Conservation (phyloP, 331 rosid genomes). For the Malus hybrid region DNA sequence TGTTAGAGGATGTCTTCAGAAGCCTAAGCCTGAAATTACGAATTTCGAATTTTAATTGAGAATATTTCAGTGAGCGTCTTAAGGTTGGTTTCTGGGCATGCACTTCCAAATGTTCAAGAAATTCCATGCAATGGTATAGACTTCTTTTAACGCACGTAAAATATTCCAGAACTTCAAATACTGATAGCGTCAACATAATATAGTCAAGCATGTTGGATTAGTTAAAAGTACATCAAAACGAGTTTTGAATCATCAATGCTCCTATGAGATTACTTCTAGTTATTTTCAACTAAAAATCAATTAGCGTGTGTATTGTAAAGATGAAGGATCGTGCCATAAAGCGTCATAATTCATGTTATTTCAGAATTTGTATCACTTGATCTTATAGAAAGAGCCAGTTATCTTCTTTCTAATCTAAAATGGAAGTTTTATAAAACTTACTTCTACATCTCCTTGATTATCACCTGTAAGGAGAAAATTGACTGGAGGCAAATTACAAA, state of each 20-base stretch:
- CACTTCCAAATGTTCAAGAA: too few relatives aligned
- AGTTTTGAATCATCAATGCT: not conserved
- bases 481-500: not conserved
- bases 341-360: not conserved
- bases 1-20: not conserved
- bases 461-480: not conserved
- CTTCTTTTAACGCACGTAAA: too few relatives aligned
- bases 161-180: too few relatives aligned
- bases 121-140: too few relatives aligned
- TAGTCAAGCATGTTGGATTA: not conserved
- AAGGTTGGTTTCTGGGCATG: not conserved
- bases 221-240: not conserved
- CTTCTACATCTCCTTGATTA: not conserved
- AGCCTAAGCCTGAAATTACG: conserved; percentile 5
- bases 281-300: not conserved
- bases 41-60: not conserved
- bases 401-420: not conserved
- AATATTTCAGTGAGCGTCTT: not conserved
- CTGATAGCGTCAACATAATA: too few relatives aligned
- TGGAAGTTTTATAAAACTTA: not conserved
- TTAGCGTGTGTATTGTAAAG: not conserved
- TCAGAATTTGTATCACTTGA: not conserved
- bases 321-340: not conserved
- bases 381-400: not conserved
- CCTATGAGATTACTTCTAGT: not conserved